Base-by-base conservation (phyloP, 1,284 basidiomycete genomes). In the Paramarasmius palmivorus region DNA sequence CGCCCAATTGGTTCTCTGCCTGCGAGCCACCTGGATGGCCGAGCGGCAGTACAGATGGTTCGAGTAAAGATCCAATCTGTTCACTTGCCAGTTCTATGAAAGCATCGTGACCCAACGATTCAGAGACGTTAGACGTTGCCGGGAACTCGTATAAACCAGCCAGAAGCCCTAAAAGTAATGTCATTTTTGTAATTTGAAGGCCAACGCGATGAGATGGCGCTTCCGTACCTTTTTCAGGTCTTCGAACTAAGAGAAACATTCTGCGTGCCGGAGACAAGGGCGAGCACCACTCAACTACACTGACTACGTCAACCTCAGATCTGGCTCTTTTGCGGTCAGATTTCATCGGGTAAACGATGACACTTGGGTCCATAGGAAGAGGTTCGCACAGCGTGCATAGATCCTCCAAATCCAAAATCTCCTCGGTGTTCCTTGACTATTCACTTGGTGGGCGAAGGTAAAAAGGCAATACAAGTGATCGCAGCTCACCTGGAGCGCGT, bases 71-170 rank as follows among this genome's bases (percentile, higher is more conserved):
- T 23, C 74, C 68, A 44, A 88, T 66, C 36, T 82, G 66, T 77
- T 67, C 45, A 76, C 69, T 58, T 75, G 68, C 49, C 66, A 58
- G 14, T 72, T 66, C 42, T 64, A 65, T 51, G 65, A 64, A 29
- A 68, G 65, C 15, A 73, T 67, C 8, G 69, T 65, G 9, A 19
- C 25, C 25, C 22, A 42, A 25, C 46, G 73, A 63, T 55, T 64
- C 63, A 35, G 73, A 68, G 39, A 86, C 75, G 62, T 83, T 74
- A 22, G 78, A 68, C 12, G 71, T 68, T 20, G 88, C 85, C 35
- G 90, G 90, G 70, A 93, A 93, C 63, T 94, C 92, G 65, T 87
- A 86, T 35, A 97, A 73, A 4, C 94, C 93, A 19, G 92, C 95
- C 35, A 97, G 77, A 45, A 96, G 84, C 38, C 95, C 95, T 95